These are phyloP conservation scores for Ascochyta fabae DNA, from an alignment of 2,329 filamentous ascomycete species.

Conservation along the genomic window DNA sequence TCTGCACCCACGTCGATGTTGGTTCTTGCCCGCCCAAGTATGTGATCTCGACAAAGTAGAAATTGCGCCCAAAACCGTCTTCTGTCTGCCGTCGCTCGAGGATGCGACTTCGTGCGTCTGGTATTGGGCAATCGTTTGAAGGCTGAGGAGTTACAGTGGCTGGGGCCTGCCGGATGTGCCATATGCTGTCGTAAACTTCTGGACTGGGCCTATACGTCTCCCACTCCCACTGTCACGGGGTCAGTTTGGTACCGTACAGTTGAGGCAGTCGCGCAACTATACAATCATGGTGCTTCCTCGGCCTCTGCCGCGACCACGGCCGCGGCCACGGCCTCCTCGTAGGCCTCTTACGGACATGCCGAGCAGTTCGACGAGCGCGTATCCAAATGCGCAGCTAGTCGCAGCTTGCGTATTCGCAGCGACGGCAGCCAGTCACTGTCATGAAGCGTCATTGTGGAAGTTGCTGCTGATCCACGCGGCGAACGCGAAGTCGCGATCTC, in stretches of 20 bases:
- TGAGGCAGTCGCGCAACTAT: not conserved
- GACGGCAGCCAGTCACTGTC: slow-evolving; percentile 6
- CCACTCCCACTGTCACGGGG: slow-evolving; percentile 35
- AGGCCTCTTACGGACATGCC: slow-evolving; percentile 35
- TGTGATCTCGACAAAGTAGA: slow-evolving; percentile 34
- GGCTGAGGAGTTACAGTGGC: slow-evolving; percentile 34
- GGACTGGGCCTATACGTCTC: slow-evolving; percentile 37
- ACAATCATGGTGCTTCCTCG: slow-evolving; percentile 27
- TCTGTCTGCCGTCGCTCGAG: slow-evolving; percentile 37
- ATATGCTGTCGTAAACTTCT: slow-evolving; percentile 39
- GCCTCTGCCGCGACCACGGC: slow-evolving; percentile 23
- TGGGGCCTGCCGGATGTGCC: slow-evolving; percentile 36
- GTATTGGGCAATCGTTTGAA: slow-evolving; percentile 35
- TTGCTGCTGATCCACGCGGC: not conserved
- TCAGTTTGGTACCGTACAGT: slow-evolving; percentile 2
- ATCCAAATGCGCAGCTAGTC: not conserved
- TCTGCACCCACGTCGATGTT: slow-evolving; percentile 8
- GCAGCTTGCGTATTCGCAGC: not conserved
- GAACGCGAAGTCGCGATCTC: not conserved
- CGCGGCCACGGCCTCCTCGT: slow-evolving; percentile 19
- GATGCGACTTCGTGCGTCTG: slow-evolving; percentile 38
- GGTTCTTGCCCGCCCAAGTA: slow-evolving; percentile 5
- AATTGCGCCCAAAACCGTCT: slow-evolving; percentile 30
- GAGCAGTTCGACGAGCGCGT: not conserved
- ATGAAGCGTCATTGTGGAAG: slow-evolving; percentile 20